Evolutionary conservation across 1,284 basidiomycete genomes (phyloP), one percentile per base, ranked within the genome.

Genomic region (Fomitopsis palustris): DNA sequence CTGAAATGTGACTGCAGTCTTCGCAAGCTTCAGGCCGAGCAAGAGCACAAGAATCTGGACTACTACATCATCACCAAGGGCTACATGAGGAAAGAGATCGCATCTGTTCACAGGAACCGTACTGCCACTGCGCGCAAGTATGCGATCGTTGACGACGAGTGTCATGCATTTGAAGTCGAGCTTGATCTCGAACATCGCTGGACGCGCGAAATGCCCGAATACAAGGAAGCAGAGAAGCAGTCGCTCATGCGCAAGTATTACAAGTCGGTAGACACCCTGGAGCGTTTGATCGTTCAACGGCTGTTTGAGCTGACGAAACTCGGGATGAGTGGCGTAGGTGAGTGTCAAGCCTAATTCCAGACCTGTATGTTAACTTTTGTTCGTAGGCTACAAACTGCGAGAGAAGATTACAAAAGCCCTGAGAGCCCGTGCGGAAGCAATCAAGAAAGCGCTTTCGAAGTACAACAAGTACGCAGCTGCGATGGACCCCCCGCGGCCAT

Each of bases 221-320:
- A 64, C 53, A 39, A 62, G 14, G 53, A 38, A 1, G 42, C 56
- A 16, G 7, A 29, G 0, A 6, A 35, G 8, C 51, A 64, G 16
- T 38, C 60, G 4, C n/a, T 19, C 1, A 54, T n/a, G 21, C 59
- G 60, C 21, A 58, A 63, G 23, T 69, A 71, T 45, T 59, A 54
- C 0, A 31, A 23, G 0, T 65, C 66, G 0, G 41, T 72, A 0
- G 63, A 67, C 37, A 62, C 64, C 3, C 65, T 71, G 0, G 64
- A 69, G 37, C 60, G 57, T 0, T 58, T 72, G 0, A 63, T 72
- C 8, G 62, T 70, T 0, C 67, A 66, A 47, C 58, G 65, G 0
- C 57, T 71, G 0, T 66, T 69, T 21, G 65, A 72, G 59, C 62
- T 72, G 1, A 47, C 60, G 3, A 70, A 70, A 61, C 51, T 67